These are phyloP conservation scores for Malassezia equina DNA, from an alignment of 1,284 basidiomycete genomes.

Conservation along the genomic window DNA sequence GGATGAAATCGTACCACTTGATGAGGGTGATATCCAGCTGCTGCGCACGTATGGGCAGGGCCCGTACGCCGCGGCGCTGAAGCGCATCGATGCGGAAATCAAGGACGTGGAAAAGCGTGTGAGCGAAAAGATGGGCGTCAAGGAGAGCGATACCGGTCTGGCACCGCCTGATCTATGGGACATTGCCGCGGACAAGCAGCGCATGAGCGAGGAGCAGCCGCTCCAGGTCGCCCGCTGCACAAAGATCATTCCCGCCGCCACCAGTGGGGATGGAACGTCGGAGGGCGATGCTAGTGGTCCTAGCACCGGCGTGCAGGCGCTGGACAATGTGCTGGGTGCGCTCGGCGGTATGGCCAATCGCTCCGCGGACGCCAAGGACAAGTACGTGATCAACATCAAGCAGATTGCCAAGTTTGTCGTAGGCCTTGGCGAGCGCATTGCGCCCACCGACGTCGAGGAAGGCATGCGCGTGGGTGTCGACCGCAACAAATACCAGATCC, in stretches of 20 bases:
- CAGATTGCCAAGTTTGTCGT: slow-evolving; percentile 99
- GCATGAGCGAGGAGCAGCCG: slow-evolving; percentile 85
- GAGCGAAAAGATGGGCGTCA: slow-evolving; percentile 92
- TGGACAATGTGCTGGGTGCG: slow-evolving; percentile 29
- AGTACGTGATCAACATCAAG: slow-evolving; percentile 99
- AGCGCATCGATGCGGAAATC: slow-evolving; percentile 82
- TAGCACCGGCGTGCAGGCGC: slow-evolving; percentile 21
- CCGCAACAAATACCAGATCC: slow-evolving; percentile 97
- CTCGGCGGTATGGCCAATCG: slow-evolving; percentile 24
- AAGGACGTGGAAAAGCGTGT: slow-evolving; percentile 94
- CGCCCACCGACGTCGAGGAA: slow-evolving; percentile 97
- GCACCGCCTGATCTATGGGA: slow-evolving; percentile 96
- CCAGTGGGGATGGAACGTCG: slow-evolving; percentile 17
- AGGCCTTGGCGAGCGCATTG: slow-evolving; percentile 86
- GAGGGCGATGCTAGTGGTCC: slow-evolving; percentile 17
- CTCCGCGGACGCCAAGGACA: slow-evolving; percentile 81
- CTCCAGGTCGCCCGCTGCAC: slow-evolving; percentile 96
- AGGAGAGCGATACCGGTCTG: slow-evolving; percentile 95
- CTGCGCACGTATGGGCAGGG: slow-evolving; percentile 99
- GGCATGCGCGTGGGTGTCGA: slow-evolving; percentile 97
- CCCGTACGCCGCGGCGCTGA: slow-evolving; percentile 79
- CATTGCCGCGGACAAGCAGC: slow-evolving; percentile 54
- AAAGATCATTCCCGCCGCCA: slow-evolving; percentile 74
- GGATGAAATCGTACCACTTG: slow-evolving; percentile 59
- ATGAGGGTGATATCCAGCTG: slow-evolving; percentile 97